Evolutionary conservation across 495 filamentous ascomycete genomes (phyloP), one percentile per base, ranked within the genome.

Genomic region (Penicillium flavigenum): DNA sequence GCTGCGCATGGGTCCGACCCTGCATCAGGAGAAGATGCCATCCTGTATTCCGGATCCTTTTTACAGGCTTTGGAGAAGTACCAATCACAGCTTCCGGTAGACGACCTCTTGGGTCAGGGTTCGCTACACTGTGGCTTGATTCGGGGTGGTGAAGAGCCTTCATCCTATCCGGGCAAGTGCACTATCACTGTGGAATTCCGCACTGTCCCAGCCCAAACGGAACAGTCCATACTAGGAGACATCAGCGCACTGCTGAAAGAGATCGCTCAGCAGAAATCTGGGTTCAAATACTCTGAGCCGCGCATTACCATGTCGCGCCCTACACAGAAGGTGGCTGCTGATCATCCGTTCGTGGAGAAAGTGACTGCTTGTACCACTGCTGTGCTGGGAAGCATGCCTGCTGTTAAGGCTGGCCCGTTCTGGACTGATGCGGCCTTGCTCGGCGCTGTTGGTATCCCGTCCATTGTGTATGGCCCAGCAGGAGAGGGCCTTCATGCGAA

Each of bases 371-470:
- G 53, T 45, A 64, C 66, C 1, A 50, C 51, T 45, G 8, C 48
- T 17, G 56, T 64, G 0, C 57, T 65, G 12, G 67, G 63, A 3
- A 54, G 17, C 29, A 17, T 47, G 9, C 63, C 67, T 16, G 32
- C 47, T 1, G 54, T 73, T 1, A 46, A 60, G 38, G 65, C 59
- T 50, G 65, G 56, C 0, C 54, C 70, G 2, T 75, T 76, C 51
- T 79, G 76, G 77, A 75, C 73, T 16, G 75, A 80, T 66, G 73
- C 73, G 8, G 76, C 76, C 2, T 47, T 80, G 26, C 58, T 79
- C 10, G 66, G 63, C 9, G 64, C 65, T 47, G 69, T 59, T 26
- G 78, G 77, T 1, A 66, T 79, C 39, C 70, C 75, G 4, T 63
- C 70, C 0, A 62, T 81, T 36, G 64, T 81, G 7, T 77, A 70